A percentile compares a stretch with the other conserved stretches of the same genome.
Conservation (phyloP, 305 asterid genomes). For the Solanum hybrid region DNA sequence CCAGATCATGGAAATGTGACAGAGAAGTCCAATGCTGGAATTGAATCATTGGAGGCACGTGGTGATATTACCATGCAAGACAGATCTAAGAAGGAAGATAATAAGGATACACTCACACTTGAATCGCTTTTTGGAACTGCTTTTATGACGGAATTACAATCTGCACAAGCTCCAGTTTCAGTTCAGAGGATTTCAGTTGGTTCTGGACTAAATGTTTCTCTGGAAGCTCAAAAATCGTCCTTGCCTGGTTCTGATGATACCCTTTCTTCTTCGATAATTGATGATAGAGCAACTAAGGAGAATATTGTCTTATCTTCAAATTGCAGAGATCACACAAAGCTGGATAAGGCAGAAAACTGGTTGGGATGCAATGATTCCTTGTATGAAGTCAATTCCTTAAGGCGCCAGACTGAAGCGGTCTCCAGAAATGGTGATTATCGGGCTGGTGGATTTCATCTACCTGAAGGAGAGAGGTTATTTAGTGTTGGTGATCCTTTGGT, state of each 20-base stretch:
- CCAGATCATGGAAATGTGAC: slow-evolving; percentile 21
- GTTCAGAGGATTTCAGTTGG: slow-evolving; percentile 54
- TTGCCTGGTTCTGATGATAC: slow-evolving; percentile 34
- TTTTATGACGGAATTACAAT: slow-evolving; percentile 85
- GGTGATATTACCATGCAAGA: slow-evolving; percentile 19
- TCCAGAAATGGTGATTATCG: slow-evolving; percentile 34
- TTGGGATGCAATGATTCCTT: slow-evolving; percentile 36
- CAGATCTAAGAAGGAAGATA: slow-evolving; percentile 40
- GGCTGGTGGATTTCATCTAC: slow-evolving; percentile 44
- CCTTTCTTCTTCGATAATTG: slow-evolving; percentile 22
- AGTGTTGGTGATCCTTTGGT: slow-evolving; percentile 36
- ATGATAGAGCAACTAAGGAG: slow-evolving; percentile 29
- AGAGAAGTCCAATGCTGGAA: slow-evolving; percentile 17
- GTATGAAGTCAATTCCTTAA: slow-evolving; percentile 31
- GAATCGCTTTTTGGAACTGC: slow-evolving; percentile 96
- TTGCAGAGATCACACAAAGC: slow-evolving; percentile 29
- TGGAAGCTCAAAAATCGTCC: slow-evolving; percentile 36
- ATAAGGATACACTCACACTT: slow-evolving; percentile 45
- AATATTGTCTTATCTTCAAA: slow-evolving; percentile 23
- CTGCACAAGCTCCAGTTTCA: slow-evolving; percentile 92
- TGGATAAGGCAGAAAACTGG: slow-evolving; percentile 48
- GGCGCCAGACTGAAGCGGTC: slow-evolving; percentile 23
- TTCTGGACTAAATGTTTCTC: slow-evolving; percentile 30
- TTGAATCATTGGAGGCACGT: slow-evolving; percentile 23
- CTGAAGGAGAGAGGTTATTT: slow-evolving; percentile 56